Percentiles rank a stretch among this genome's conserved stretches.
phyloP scores from a whole-genome alignment of 352 stramenopile genomes.

The Pythium monospermum region DNA sequence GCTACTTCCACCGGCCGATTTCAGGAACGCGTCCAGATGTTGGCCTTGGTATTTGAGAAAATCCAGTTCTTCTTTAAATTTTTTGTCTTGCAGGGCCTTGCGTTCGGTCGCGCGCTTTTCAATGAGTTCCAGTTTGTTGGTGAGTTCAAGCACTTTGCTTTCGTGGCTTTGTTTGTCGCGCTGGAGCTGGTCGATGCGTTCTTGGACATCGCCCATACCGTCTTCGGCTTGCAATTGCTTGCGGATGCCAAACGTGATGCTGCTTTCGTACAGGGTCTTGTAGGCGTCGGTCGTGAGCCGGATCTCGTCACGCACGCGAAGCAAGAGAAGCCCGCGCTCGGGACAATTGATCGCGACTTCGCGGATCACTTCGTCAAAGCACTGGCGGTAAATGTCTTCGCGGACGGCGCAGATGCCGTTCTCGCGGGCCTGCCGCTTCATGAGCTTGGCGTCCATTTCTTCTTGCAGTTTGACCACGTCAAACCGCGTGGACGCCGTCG shows the following conservation, averaged over 20 bases:
- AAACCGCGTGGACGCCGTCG: constrained; percentile 87
- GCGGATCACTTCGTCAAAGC: constrained; percentile 92
- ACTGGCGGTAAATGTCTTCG: constrained; percentile 92
- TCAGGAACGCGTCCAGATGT: constrained; percentile 94
- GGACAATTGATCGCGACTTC: constrained; percentile 90
- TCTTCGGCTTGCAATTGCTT: constrained; percentile 93
- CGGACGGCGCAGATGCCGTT: constrained; percentile 91
- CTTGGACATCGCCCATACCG: constrained; percentile 85
- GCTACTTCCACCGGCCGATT: constrained; percentile 67
- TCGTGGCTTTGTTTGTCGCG: constrained; percentile 67
- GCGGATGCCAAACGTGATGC: constrained; percentile 90
- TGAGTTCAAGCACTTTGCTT: constrained; percentile 83
- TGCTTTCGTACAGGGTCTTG: constrained; percentile 94
- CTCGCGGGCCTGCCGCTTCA: constrained; percentile 88
- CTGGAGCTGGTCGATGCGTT: constrained; percentile 43
- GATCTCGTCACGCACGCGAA: constrained; percentile 92
- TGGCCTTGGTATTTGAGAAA: constrained; percentile 95
- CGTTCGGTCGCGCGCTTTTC: constrained; percentile 88
- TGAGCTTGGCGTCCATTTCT: constrained; percentile 85
- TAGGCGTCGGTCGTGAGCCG: constrained; percentile 93
- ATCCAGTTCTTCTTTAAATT: constrained; percentile 92
- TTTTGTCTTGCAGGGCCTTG: constrained; percentile 90
- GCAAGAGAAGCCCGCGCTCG: constrained; percentile 87
- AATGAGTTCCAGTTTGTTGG: constrained; percentile 91
- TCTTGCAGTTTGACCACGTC: constrained; percentile 92